Conservation (phyloP, 2,329 filamentous ascomycete species). For the Gremmenia infestans region DNA sequence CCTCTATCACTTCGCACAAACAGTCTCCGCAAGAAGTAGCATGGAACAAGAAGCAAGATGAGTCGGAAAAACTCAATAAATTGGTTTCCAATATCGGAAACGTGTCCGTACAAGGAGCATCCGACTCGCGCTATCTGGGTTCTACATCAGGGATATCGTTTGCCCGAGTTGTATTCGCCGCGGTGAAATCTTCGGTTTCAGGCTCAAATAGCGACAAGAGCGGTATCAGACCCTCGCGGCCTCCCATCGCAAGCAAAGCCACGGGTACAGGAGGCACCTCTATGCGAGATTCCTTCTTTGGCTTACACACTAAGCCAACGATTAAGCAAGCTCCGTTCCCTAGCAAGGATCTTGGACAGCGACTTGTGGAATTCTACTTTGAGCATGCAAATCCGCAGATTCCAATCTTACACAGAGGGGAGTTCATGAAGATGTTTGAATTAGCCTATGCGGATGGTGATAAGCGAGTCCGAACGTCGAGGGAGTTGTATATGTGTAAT, state of each 20-base stretch:
- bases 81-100: slow-evolving; percentile 66
- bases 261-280: slow-evolving; percentile 57
- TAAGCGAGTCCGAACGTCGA: slow-evolving; percentile 61
- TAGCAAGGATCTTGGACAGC: slow-evolving; percentile 64
- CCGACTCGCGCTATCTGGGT: slow-evolving; percentile 76
- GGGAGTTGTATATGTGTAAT: slow-evolving; percentile 90
- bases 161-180: slow-evolving; percentile 87
- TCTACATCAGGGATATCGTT: slow-evolving; percentile 91
- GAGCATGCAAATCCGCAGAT: slow-evolving; percentile 96
- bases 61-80: slow-evolving; percentile 58
- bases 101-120: slow-evolving; percentile 71
- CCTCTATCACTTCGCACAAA: slow-evolving; percentile 15
- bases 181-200: slow-evolving; percentile 69
- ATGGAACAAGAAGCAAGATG: slow-evolving; percentile 44
- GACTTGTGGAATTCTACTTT: slow-evolving; percentile 80
- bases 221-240: slow-evolving; percentile 54
- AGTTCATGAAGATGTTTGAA: slow-evolving; percentile 87
- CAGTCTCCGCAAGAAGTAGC: slow-evolving; percentile 23
- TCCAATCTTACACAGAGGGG: slow-evolving; percentile 80
- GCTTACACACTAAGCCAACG: slow-evolving; percentile 84
- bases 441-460: slow-evolving; percentile 65
- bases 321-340: slow-evolving; percentile 85
- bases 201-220: slow-evolving; percentile 64
- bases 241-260: slow-evolving; percentile 37
- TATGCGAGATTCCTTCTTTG: slow-evolving; percentile 95